Evolutionary conservation across 768 basidiomycete species (phyloP), one percentile per base, ranked within the genome.

Genomic region (Tricholomella constricta): DNA sequence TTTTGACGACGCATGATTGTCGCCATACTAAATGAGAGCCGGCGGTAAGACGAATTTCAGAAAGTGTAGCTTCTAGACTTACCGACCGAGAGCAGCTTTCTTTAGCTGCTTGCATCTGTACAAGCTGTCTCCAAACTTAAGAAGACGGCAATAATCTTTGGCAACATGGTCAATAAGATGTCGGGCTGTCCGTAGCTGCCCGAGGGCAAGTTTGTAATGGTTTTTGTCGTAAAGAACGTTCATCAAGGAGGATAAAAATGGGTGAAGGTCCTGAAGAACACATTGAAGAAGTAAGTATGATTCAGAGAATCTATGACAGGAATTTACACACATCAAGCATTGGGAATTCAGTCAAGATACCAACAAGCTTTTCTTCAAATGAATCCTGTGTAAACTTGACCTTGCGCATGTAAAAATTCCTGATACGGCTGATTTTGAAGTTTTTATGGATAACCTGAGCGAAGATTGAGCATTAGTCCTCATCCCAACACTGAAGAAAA

Each of bases 171-270:
- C 94, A 63, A 98, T 97, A 45, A 99, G 78, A 82, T 99, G 97
- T 34, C 89, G 81, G 2, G 91, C 91, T 1, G 97, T 99, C 59
- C 96, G 88, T 54, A 99, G 84, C 68, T 99, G 97, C 54, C 97
- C 96, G 38, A 99, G 78, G 3, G 97, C 97, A 47, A 99, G 89
- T 75, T 98, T 98, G 84, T 98, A 98, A 69, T 99, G 96, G 68
- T 98, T 98, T 76, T 98, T 98, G 81, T 99, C 97, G 72, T 99
- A 99, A 36, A 99, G 82, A 14, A 99, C 97, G 72, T 99, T 99
- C 82, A 99, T 86, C 15, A 99, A 79, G 2, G 94, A 95, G 1
- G 93, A 82, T 15, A 98, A 78, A 78, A 98, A 99, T 1, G 97
- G 97, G 69, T 99, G 97, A 9, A 99, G 79, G 67, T 98, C 96